These are phyloP conservation scores for Lodderomyces orthopsilosis DNA, from an alignment of 1,139 yeast genomes.

Conservation along the genomic window DNA sequence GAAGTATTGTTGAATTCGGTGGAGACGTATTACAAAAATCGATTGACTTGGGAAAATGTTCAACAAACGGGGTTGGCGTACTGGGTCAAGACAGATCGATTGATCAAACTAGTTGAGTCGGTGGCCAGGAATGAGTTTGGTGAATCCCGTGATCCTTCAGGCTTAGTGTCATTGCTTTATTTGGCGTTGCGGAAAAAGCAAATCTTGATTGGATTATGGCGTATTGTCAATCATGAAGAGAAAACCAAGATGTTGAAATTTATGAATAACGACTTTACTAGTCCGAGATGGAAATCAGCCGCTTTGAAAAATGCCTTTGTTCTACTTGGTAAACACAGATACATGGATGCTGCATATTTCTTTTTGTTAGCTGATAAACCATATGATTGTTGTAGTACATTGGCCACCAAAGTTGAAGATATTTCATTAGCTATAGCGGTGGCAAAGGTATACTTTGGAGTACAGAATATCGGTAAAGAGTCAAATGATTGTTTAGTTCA, in stretches of 20 bases:
- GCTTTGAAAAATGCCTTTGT: conserved; percentile 94
- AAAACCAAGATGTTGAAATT: conserved; percentile 78
- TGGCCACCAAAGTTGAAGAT: conserved; percentile 66
- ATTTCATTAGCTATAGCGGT: conserved; percentile 73
- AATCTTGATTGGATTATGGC: conserved; percentile 79
- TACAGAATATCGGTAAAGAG: conserved; percentile 10
- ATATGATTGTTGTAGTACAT: conserved; percentile 72
- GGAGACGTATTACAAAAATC: conserved; percentile 42
- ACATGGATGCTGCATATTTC: conserved; percentile 83
- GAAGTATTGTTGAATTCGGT: conserved; percentile 60
- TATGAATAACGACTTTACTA: conserved; percentile 69
- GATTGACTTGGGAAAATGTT: conserved; percentile 60
- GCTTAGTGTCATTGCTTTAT: conserved; percentile 67
- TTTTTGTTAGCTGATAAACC: conserved; percentile 78
- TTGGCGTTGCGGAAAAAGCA: conserved; percentile 77
- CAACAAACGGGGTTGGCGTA: conserved; percentile 63
- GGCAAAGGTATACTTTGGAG: conserved; percentile 61
- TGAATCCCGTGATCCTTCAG: conserved; percentile 67
- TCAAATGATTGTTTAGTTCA: conserved; percentile 34
- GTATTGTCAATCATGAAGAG: conserved; percentile 73
- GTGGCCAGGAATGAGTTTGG: conserved; percentile 70
- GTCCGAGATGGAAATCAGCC: conserved; percentile 78
- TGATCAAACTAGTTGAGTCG: conserved; percentile 57
- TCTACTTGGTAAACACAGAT: conserved; percentile 81
- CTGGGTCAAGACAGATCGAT: conserved; percentile 60